Conservation (phyloP, 139 green algal genomes). For the Chlamydomonas incerta region DNA sequence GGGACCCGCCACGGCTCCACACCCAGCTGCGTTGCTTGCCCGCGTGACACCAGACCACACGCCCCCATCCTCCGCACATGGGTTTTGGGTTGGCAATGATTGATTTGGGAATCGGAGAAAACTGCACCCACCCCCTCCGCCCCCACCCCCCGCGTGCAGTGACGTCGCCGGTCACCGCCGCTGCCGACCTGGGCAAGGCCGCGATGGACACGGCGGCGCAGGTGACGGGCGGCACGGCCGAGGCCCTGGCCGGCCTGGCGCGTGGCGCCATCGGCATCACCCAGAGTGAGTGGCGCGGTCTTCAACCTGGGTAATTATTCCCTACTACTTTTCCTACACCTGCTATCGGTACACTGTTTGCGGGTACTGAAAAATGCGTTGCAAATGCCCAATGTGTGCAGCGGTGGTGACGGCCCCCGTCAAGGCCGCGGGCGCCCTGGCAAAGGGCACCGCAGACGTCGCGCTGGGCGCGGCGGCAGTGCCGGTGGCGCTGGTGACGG, state of each 20-base stretch:
- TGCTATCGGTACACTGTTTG: too few relatives aligned
- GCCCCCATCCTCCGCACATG: too few relatives aligned
- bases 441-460: constrained; percentile 31
- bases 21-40: too few relatives aligned
- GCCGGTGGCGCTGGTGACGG: constrained; percentile 33
- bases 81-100: too few relatives aligned
- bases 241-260: not conserved
- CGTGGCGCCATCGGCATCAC: not conserved
- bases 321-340: not conserved
- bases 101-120: too few relatives aligned
- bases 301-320: too few relatives aligned
- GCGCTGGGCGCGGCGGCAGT: constrained; percentile 20
- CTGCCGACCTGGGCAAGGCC: not conserved
- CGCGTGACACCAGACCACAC: too few relatives aligned
- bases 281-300: not conserved
- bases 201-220: not conserved
- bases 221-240: too few relatives aligned
- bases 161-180: not conserved
- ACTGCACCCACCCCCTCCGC: too few relatives aligned
- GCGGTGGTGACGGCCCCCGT: constrained; percentile 19
- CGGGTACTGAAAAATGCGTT: not conserved
- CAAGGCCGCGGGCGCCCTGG: constrained; percentile 8
- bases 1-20: too few relatives aligned
- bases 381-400: not conserved
- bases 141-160: too few relatives aligned